Evolutionary conservation across 768 basidiomycete species (phyloP), one percentile per base, ranked within the genome.

Genomic region (Scleroderma citrinum): DNA sequence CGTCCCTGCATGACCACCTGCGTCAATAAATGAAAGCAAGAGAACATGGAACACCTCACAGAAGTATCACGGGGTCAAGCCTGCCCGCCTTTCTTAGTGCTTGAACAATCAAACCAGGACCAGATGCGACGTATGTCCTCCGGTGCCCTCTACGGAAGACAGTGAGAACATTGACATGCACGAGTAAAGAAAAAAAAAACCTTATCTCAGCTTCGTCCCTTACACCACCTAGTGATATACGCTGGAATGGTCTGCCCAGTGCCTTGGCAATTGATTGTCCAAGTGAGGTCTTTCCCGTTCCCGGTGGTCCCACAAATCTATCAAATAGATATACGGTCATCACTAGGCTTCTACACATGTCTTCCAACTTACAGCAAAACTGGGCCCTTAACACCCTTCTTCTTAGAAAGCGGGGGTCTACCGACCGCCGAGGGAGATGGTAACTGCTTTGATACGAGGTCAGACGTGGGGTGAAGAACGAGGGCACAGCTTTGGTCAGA

Each of bases 81-180:
- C 89, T 73, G 6, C 89, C 89, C 1, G 88, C 88, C 60, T 89
- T 92, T 32, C 90, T 75, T 54, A 96, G 68, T 1, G 90, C 90
- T 63, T 93, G 90, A 2, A 92, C 87, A 41, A 96, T 85, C 46
- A 87, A 65, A 3, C 89, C 89, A 0, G 89, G 89, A 0, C 87
- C 86, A 46, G 84, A 87, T 16, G 88, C 90, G n/a, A 92, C 92
- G 58, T 96, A 97, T 20, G 94, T 97, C 46, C 93, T 74, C 61
- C 76, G 68, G 56, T 88, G 86, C 2, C 85, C 85, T 44, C 65
- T 66, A 45, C 41, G 8, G 29, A 11, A 20, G 31, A 29, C 10
- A 7, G 13, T 24, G 7, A 24, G 11, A 13, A 3, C 2, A 21
- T 21, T 40, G 14, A 20, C 10, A 7, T 7, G 11, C 6, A 21